These are phyloP conservation scores for Microbotryum lychnidis-dioicae DNA, from an alignment of 1,284 basidiomycete genomes.

Conservation along the genomic window DNA sequence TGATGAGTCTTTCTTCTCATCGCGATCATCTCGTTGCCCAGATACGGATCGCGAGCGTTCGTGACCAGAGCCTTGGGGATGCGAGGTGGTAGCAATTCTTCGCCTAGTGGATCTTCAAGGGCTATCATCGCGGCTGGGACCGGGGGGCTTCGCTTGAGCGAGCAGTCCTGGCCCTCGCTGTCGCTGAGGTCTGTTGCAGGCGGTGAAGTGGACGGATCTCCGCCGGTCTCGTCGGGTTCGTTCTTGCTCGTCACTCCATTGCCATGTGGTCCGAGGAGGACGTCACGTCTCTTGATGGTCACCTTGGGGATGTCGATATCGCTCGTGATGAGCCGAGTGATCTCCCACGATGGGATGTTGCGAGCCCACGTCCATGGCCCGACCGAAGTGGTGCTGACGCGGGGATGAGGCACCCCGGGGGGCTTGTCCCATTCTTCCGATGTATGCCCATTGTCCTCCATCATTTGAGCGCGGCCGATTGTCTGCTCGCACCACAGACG, in stretches of 20 bases:
- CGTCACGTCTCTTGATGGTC: background rate
- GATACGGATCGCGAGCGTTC: background rate
- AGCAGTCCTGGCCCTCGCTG: background rate
- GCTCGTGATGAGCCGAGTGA: background rate
- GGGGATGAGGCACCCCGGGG: background rate
- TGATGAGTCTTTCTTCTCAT: constrained; percentile 4
- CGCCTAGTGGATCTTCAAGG: constrained; percentile 15
- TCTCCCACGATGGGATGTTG: background rate
- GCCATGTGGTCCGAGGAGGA: background rate
- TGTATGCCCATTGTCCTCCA: background rate
- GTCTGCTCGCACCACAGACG: constrained; percentile 14
- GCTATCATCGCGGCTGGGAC: constrained; percentile 8
- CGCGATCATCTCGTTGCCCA: constrained; percentile 17
- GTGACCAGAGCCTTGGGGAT: constrained; percentile 17
- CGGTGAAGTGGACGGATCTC: background rate
- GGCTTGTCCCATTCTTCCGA: background rate
- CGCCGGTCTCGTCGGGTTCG: background rate
- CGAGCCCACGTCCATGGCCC: too few relatives aligned
- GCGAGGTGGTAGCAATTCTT: constrained; percentile 14
- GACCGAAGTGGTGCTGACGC: too few relatives aligned
- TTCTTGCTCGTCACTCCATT: background rate
- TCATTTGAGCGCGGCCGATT: constrained; percentile 4
- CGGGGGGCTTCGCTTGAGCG: background rate
- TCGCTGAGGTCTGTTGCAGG: background rate
- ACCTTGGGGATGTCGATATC: background rate